These are phyloP conservation scores for Anthracocystis panici-leucophaei DNA, from an alignment of 1,284 basidiomycete species.

Conservation along the genomic window DNA sequence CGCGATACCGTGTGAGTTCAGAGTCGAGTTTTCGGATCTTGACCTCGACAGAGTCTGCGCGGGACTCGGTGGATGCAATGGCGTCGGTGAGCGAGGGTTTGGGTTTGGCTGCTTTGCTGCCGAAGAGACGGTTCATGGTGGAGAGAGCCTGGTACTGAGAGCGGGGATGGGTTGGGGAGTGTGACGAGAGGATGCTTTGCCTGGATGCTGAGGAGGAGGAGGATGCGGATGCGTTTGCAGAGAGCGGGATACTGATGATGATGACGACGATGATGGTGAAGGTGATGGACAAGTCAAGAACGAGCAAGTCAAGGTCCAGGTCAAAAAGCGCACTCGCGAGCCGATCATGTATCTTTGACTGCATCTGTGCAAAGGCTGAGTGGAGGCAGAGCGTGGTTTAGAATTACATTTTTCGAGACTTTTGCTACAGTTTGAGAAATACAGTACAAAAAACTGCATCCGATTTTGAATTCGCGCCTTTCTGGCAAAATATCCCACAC, in stretches of 20 bases:
- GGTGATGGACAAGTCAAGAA: neutral
- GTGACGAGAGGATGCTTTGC: too few relatives aligned
- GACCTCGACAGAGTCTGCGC: constrained; percentile 91
- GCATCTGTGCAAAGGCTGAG: constrained; percentile 39
- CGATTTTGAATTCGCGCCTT: neutral
- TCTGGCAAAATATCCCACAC: too few relatives aligned
- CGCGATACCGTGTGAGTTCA: constrained; percentile 90
- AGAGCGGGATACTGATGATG: neutral
- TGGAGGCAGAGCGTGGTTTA: constrained; percentile 14
- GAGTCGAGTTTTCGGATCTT: constrained; percentile 97
- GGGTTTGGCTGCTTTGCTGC: constrained; percentile 72
- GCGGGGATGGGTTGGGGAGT: too few relatives aligned
- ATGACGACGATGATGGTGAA: neutral
- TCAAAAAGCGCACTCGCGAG: neutral
- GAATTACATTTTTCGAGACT: too few relatives aligned
- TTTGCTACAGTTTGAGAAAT: neutral
- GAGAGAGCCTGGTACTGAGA: neutral
- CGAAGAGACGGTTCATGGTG: constrained; percentile 71
- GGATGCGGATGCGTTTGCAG: too few relatives aligned
- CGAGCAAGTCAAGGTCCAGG: constrained; percentile 12
- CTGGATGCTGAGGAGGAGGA: too few relatives aligned
- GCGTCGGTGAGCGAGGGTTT: constrained; percentile 90
- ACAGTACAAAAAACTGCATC: neutral
- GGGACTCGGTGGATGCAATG: constrained; percentile 89
- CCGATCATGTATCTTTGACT: neutral